These are phyloP conservation scores for Trichosporon coremiiforme DNA, from an alignment of 1,284 basidiomycete genomes.

Conservation along the genomic window DNA sequence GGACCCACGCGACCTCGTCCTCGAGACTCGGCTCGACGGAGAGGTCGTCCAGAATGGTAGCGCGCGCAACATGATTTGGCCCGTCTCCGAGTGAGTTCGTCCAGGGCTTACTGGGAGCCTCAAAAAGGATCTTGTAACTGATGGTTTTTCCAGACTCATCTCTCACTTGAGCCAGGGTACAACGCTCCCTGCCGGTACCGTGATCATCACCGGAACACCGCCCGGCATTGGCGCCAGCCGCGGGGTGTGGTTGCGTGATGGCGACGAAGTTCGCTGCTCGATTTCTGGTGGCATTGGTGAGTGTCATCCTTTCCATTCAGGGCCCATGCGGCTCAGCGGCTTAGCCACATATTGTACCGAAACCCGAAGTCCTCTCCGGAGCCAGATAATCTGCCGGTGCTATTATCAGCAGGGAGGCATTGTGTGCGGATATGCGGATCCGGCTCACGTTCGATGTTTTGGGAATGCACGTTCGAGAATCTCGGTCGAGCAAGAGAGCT, in stretches of 20 bases:
- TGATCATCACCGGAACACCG: constrained; percentile 78
- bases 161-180: constrained; percentile 79
- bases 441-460: background rate
- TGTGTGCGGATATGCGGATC: background rate
- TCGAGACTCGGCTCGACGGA: constrained; percentile 72
- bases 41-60: constrained; percentile 70
- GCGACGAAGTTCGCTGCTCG: constrained; percentile 70
- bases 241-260: constrained; percentile 70
- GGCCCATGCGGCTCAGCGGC: background rate
- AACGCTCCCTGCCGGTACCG: constrained; percentile 75
- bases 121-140: background rate
- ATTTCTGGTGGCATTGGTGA: constrained; percentile 40
- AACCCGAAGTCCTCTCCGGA: background rate
- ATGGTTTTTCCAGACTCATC: constrained; percentile 50
- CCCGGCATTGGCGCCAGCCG: constrained; percentile 71
- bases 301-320: constrained; percentile 1
- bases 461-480: background rate
- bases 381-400: background rate
- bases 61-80: constrained; percentile 58
- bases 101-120: background rate
- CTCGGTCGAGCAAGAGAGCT: background rate
- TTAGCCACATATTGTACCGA: background rate
- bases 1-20: constrained; percentile 69
- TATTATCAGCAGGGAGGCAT: background rate
- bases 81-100: constrained; percentile 40